phyloP scores from a whole-genome alignment of 2,329 filamentous ascomycete species.

The Westerdykella ornata region DNA sequence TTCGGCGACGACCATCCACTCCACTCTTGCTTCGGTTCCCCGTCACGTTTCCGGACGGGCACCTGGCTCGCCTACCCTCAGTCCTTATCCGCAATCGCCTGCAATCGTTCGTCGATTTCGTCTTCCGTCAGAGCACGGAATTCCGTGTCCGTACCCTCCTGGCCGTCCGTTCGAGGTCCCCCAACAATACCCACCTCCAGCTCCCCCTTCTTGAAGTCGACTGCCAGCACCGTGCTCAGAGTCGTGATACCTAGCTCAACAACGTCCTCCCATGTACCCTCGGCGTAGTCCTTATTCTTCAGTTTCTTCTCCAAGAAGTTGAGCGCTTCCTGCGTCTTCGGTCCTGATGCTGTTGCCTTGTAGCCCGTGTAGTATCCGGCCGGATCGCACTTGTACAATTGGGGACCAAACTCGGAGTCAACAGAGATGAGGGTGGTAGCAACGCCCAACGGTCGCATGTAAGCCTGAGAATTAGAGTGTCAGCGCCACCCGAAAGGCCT shows the following conservation, averaged over 20 bases:
- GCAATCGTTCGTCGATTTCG: slow-evolving; percentile 96
- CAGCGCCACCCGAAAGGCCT: slow-evolving; percentile 16
- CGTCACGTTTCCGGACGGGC: slow-evolving; percentile 15
- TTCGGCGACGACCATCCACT: slow-evolving; percentile 18
- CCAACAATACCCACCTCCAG: slow-evolving; percentile 97
- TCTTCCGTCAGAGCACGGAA: slow-evolving; percentile 93
- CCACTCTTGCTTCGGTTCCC: slow-evolving; percentile 20
- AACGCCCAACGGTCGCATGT: slow-evolving; percentile 96
- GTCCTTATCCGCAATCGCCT: slow-evolving; percentile 98
- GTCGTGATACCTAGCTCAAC: slow-evolving; percentile 95
- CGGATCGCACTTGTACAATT: slow-evolving; percentile 97
- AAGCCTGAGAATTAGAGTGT: slow-evolving; percentile 58
- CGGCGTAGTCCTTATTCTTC: slow-evolving; percentile 94
- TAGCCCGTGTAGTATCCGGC: slow-evolving; percentile 98
- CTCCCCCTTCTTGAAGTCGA: slow-evolving; percentile 99
- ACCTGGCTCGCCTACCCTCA: slow-evolving; percentile 44
- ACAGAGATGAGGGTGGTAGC: slow-evolving; percentile 92
- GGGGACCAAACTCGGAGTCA: slow-evolving; percentile 84
- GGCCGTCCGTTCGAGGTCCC: slow-evolving; percentile 72
- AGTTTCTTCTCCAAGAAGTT: slow-evolving; percentile 99
- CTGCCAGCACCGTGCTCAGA: slow-evolving; percentile 90
- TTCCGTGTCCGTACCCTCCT: slow-evolving; percentile 68
- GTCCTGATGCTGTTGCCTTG: slow-evolving; percentile 94
- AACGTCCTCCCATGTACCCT: slow-evolving; percentile 93
- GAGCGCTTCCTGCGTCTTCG: slow-evolving; percentile 97